Conservation (phyloP, 2,329 filamentous ascomycete genomes). For the Pseudogymnoascus sp. region DNA sequence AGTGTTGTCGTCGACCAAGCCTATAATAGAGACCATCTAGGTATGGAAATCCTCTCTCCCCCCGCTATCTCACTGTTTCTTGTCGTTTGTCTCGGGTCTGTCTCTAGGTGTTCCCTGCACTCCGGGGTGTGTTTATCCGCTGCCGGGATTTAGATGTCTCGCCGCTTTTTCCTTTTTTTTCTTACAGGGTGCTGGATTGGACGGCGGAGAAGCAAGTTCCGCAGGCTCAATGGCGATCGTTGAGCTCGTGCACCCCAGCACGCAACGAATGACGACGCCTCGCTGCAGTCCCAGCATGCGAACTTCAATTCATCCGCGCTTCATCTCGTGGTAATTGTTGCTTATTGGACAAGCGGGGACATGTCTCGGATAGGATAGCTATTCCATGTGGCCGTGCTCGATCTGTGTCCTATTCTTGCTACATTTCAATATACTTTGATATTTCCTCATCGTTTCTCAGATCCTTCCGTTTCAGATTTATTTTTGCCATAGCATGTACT, state of each 20-base stretch:
- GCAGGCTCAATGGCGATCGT: not conserved
- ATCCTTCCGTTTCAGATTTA: not conserved
- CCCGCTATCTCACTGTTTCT: not conserved
- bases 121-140: conserved; percentile 1
- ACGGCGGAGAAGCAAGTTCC: conserved; percentile 7
- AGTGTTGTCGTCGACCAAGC: conserved; percentile 43
- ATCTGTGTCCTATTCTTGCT: not conserved
- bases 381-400: conserved; percentile 2
- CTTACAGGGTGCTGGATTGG: conserved; percentile 1
- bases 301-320: not conserved
- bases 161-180: conserved; percentile 6
- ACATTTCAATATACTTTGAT: not conserved
- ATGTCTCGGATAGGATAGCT: conserved; percentile 2
- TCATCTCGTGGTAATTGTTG: conserved; percentile 3
- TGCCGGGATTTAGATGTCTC: not conserved
- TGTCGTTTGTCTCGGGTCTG: not conserved
- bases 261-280: conserved; percentile 4
- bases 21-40: conserved; percentile 48
- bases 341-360: not conserved
- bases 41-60: conserved; percentile 31
- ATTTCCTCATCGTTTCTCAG: not conserved
- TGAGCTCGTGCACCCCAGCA: not conserved
- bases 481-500: not conserved
- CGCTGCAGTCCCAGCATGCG: not conserved
- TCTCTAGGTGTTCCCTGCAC: not conserved